These are phyloP conservation scores for Diplodia scrobiculata DNA, from an alignment of 2,329 filamentous ascomycete species.

Conservation along the genomic window DNA sequence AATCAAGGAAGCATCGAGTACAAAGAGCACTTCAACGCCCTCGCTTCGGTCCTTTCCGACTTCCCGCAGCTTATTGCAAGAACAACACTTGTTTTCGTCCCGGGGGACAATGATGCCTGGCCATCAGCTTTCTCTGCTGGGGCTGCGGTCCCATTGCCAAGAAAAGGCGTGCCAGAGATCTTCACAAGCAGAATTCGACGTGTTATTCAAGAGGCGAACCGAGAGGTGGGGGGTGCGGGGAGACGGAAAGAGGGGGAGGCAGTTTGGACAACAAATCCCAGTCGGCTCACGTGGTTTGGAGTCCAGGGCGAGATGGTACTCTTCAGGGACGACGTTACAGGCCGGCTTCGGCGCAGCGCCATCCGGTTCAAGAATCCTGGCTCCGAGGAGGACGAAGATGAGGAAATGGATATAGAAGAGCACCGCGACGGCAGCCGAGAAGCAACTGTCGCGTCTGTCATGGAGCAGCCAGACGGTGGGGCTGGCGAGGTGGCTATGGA, in stretches of 20 bases:
- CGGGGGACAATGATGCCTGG: slow-evolving; percentile 98
- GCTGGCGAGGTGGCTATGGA: slow-evolving; percentile 49
- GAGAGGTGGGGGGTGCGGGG: slow-evolving; percentile 59
- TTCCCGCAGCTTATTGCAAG: slow-evolving; percentile 77
- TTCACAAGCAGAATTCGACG: slow-evolving; percentile 87
- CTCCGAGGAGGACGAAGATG: slow-evolving; percentile 40
- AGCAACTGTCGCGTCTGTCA: slow-evolving; percentile 35
- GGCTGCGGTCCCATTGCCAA: slow-evolving; percentile 68
- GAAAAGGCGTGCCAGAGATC: slow-evolving; percentile 75
- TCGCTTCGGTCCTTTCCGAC: slow-evolving; percentile 79
- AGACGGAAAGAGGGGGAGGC: slow-evolving; percentile 65
- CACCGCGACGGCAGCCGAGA: slow-evolving; percentile 37
- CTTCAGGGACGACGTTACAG: slow-evolving; percentile 82
- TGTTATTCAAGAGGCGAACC: slow-evolving; percentile 75
- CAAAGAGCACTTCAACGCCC: slow-evolving; percentile 90
- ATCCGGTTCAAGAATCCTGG: slow-evolving; percentile 65
- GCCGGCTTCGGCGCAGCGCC: slow-evolving; percentile 73
- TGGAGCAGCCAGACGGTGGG: slow-evolving; percentile 41
- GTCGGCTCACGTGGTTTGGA: slow-evolving; percentile 80
- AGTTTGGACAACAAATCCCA: slow-evolving; percentile 87
- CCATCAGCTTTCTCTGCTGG: slow-evolving; percentile 79
- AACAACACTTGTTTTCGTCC: slow-evolving; percentile 87
- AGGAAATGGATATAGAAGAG: slow-evolving; percentile 47
- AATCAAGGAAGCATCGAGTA: slow-evolving; percentile 87
- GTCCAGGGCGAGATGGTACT: slow-evolving; percentile 84